Percentiles rank a stretch among this genome's conserved stretches.
Evolutionary conservation across 2,329 filamentous ascomycete species (phyloP).

Genomic region (Colletotrichum sp.): DNA sequence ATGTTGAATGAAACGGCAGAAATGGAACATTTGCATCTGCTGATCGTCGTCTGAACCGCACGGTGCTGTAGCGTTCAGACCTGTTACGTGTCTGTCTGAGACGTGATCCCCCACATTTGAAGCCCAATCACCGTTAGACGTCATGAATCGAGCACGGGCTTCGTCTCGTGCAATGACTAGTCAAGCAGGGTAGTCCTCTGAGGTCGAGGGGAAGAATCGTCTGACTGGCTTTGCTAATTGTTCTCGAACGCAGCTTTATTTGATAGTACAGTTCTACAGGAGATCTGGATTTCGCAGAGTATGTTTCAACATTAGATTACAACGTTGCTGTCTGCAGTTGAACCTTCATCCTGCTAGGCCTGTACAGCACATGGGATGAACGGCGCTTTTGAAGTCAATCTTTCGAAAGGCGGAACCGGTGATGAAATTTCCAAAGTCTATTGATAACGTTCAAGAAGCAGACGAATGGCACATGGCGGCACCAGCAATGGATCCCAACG

Average conservation of each 20-base stretch:
- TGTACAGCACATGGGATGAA: neutral
- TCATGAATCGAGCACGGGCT: neutral
- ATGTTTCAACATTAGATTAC: neutral
- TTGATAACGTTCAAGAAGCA: neutral
- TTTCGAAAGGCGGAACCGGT: neutral
- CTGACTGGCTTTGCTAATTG: neutral
- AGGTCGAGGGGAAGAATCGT: neutral
- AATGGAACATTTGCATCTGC: neutral
- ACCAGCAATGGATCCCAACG: neutral
- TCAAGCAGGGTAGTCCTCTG: neutral
- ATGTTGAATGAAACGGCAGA: neutral
- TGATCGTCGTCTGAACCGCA: neutral
- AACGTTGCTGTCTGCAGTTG: neutral
- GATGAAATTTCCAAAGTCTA: neutral
- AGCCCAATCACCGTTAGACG: neutral
- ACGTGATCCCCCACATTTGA: neutral
- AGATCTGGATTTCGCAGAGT: neutral
- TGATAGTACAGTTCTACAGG: neutral
- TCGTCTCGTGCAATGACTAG: neutral
- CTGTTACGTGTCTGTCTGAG: neutral
- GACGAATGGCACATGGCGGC: neutral
- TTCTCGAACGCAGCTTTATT: neutral
- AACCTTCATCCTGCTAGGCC: neutral
- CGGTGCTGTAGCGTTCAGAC: neutral
- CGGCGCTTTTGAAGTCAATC: neutral